Percentiles rank a stretch among this genome's conserved stretches.
These are phyloP conservation scores for Wickerhamiella domercqiae DNA, from an alignment of 805 yeast genomes.

Conservation along the genomic window DNA sequence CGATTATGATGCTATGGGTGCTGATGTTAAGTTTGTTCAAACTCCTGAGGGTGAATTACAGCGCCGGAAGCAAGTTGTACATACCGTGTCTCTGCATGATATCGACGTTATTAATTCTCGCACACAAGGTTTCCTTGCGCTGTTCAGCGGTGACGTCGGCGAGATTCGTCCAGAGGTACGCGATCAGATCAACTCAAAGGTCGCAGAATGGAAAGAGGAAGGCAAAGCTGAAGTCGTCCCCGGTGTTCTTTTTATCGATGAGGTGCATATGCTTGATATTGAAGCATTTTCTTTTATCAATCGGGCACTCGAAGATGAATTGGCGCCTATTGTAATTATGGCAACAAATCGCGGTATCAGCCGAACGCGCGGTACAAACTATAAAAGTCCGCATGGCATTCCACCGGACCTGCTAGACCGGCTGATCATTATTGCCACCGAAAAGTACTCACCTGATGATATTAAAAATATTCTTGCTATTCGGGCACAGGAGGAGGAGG, in stretches of 20 bases:
- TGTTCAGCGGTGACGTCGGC: conserved; percentile 93
- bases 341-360: conserved; percentile 95
- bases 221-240: conserved; percentile 96
- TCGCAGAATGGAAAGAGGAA: conserved; percentile 97
- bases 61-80: conserved; percentile 87
- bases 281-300: conserved; percentile 92
- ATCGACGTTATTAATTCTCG: conserved; percentile 95
- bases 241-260: conserved; percentile 94
- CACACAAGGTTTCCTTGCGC: conserved; percentile 93
- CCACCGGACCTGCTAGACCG: conserved; percentile 92
- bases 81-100: conserved; percentile 95
- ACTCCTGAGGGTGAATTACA: conserved; percentile 98
- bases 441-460: conserved; percentile 64
- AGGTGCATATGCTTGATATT: conserved; percentile 95
- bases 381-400: conserved; percentile 93
- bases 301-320: conserved; percentile 90
- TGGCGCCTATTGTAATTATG: conserved; percentile 94
- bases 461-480: conserved; percentile 73
- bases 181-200: conserved; percentile 91
- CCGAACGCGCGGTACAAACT: conserved; percentile 84
- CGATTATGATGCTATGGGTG: conserved; percentile 98
- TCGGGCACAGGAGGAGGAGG: conserved; percentile 89
- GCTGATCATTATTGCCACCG: conserved; percentile 79
- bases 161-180: conserved; percentile 92
- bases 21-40: conserved; percentile 93